These are phyloP conservation scores for Penicillium sp. DNA, from an alignment of 2,329 filamentous ascomycete genomes.

Conservation along the genomic window DNA sequence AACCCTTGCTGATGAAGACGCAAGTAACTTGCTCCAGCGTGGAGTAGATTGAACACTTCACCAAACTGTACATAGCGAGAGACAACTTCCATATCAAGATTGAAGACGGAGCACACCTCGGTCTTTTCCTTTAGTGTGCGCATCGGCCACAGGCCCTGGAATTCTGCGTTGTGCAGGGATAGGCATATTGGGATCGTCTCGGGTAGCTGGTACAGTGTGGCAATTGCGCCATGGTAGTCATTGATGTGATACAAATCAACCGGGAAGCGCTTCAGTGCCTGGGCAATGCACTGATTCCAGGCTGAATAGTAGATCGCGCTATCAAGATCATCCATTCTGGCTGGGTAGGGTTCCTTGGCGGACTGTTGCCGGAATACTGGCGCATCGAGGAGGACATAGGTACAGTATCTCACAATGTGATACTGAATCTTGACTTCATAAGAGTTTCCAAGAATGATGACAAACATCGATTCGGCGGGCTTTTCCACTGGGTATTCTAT, in stretches of 20 bases:
- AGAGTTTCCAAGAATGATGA: slow-evolving; percentile 61
- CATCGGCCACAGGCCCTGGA: slow-evolving; percentile 70
- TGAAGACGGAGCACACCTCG: slow-evolving; percentile 67
- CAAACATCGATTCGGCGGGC: slow-evolving; percentile 61
- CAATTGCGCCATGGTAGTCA: slow-evolving; percentile 65
- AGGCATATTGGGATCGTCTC: slow-evolving; percentile 63
- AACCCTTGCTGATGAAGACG: slow-evolving; percentile 68
- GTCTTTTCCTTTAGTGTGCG: slow-evolving; percentile 61
- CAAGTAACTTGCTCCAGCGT: slow-evolving; percentile 67
- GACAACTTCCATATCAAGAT: slow-evolving; percentile 59
- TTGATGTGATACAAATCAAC: slow-evolving; percentile 68
- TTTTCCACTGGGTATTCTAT: slow-evolving; percentile 65
- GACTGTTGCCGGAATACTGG: slow-evolving; percentile 67
- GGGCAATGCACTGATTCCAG: slow-evolving; percentile 70
- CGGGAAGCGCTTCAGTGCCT: slow-evolving; percentile 63
- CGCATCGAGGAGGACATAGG: slow-evolving; percentile 67
- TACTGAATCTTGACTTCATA: slow-evolving; percentile 67
- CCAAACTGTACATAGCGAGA: slow-evolving; percentile 67
- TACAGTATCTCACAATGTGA: slow-evolving; percentile 65
- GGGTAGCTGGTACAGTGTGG: slow-evolving; percentile 66
- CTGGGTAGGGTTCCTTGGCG: slow-evolving; percentile 64
- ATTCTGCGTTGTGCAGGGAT: slow-evolving; percentile 69
- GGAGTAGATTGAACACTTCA: slow-evolving; percentile 68
- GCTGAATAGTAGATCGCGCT: slow-evolving; percentile 69
- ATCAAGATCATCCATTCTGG: slow-evolving; percentile 69